These are phyloP conservation scores for Chlorella variabilis DNA, from an alignment of 163 green algal genomes.

Conservation along the genomic window DNA sequence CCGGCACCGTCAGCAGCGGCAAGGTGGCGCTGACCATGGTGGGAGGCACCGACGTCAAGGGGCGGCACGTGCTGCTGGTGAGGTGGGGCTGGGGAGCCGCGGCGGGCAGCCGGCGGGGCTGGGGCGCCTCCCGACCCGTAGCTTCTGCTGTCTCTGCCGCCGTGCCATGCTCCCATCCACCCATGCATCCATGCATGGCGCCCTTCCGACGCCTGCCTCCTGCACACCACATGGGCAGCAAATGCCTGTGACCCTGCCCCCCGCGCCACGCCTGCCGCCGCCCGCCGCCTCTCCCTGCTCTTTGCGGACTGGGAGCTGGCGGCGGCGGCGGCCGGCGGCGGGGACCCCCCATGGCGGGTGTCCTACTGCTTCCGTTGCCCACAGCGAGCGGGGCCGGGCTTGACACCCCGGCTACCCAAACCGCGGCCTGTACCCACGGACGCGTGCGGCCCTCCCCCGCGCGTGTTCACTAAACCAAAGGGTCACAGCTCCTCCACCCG, in stretches of 20 bases:
- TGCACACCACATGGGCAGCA: constrained; percentile 39
- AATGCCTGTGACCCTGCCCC: constrained; percentile 42
- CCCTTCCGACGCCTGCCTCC: not conserved
- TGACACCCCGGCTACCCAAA: constrained; percentile 52
- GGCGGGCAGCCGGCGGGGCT: no score
- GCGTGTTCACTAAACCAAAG: constrained; percentile 53
- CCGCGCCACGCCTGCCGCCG: constrained; percentile 6
- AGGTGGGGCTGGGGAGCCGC: not conserved
- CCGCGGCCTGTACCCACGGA: constrained; percentile 54
- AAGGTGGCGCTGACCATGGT: constrained; percentile 26
- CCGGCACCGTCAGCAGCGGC: constrained; percentile 31
- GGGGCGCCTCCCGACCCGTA: no score
- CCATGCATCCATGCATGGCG: not conserved
- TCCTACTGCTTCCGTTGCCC: constrained; percentile 56
- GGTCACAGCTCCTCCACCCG: constrained; percentile 30
- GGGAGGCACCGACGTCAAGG: constrained; percentile 14
- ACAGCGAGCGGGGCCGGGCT: constrained; percentile 42
- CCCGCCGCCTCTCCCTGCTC: constrained; percentile 14
- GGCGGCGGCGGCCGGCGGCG: not conserved
- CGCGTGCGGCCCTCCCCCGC: constrained; percentile 11
- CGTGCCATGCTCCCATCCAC: not conserved
- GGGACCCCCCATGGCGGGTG: constrained; percentile 6
- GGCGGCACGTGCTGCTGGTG: constrained; percentile 57
- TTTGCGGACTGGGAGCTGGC: constrained; percentile 14
- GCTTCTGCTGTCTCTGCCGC: no score